Base-by-base conservation (phyloP, 129 eudicot species). In the Centella asiatica region DNA sequence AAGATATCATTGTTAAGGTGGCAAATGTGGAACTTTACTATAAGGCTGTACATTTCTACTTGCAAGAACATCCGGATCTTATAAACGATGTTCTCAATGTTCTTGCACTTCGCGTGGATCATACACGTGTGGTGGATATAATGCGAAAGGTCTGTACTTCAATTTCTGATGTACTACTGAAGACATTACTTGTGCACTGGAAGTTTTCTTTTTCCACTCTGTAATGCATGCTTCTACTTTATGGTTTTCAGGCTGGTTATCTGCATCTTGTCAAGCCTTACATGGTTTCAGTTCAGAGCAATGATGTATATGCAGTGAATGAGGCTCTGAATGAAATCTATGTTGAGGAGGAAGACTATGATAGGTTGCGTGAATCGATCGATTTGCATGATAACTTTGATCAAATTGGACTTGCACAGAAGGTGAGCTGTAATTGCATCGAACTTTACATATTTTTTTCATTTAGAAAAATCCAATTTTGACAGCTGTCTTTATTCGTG, bases 231-330 rank as follows among this genome's bases (percentile, higher is more conserved):
- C 2, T 44, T 51, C 19, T 50, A 24, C 48, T 3, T 42, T 56
- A 0, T 37, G 49, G 65, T 45, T 56, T 65, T 64, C 84, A 90
- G 97, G 98, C 95, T 6, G 98, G 95, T 36, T 80, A 84, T 52
- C 77, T 92, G 62, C 90, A 67, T 68, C 85, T 84, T 28, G 94
- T 87, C 69, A 92, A 92, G 73, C 98, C 98, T 26, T 87, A 92
- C 65, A 92, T 92, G 98, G 90, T 92, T 64, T 85, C 97, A 34
- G 97, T 90, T 64, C 97, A 86, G 71, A 90, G 97, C 85, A 90
- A 86, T 64, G 87, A 90, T 69, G 87, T 92, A 10, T 81, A 95
- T 75, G 95, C 95, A 46, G 95, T 92, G 26, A 92, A 92, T 62
- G 95, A 87, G 65, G 98, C 98, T 56, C 79, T 92, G 48, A 92